Conservation (phyloP, 805 yeast genomes). For the Kregervanrija fluxuum region DNA sequence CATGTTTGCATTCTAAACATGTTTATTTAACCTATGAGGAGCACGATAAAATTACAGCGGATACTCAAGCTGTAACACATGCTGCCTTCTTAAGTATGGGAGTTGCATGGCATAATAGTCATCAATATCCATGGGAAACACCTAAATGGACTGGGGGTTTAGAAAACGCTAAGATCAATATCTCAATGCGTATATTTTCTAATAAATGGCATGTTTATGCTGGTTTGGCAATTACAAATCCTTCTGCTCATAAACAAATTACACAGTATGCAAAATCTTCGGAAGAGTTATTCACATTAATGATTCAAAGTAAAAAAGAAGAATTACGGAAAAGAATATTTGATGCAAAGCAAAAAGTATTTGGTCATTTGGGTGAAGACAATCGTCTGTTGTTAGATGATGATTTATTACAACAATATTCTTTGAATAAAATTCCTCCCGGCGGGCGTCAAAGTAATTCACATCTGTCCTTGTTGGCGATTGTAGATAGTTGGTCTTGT, state of each 20-base stretch:
- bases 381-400: slow-evolving; percentile 70
- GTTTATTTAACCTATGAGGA: slow-evolving; percentile 78
- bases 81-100: slow-evolving; percentile 98
- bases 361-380: slow-evolving; percentile 51
- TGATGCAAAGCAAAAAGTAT: slow-evolving; percentile 68
- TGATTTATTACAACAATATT: slow-evolving; percentile 66
- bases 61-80: slow-evolving; percentile 97
- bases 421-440: slow-evolving; percentile 66
- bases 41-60: slow-evolving; percentile 94
- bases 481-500: slow-evolving; percentile 90
- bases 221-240: slow-evolving; percentile 92
- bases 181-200: slow-evolving; percentile 81
- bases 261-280: slow-evolving; percentile 82
- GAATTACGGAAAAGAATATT: slow-evolving; percentile 52
- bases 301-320: slow-evolving; percentile 60
- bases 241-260: slow-evolving; percentile 87
- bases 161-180: slow-evolving; percentile 93
- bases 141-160: slow-evolving; percentile 87
- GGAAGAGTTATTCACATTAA: slow-evolving; percentile 74
- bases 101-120: slow-evolving; percentile 78
- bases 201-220: slow-evolving; percentile 99
- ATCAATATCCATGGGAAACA: slow-evolving; percentile 88
- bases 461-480: slow-evolving; percentile 80
- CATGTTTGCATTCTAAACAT: slow-evolving; percentile 69
- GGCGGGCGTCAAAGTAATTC: slow-evolving; percentile 72